Percentiles rank a stretch among this genome's conserved stretches.
Conservation (phyloP, 2,329 filamentous ascomycete genomes). For the Colletotrichum sp. region DNA sequence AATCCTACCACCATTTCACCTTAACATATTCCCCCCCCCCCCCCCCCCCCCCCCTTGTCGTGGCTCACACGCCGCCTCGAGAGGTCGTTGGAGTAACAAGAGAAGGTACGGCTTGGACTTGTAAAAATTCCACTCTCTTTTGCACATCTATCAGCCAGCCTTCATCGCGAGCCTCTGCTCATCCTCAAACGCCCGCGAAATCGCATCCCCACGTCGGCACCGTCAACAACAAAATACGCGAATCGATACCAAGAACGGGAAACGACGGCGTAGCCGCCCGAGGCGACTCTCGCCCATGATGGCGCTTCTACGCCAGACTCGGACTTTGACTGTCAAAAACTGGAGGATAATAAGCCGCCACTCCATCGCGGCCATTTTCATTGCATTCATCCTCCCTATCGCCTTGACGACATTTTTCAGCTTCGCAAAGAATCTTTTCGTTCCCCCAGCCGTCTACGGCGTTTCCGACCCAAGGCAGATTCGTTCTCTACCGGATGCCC, state of each 20-base stretch:
- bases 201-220: background rate
- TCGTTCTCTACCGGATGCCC: slow-evolving; percentile 67
- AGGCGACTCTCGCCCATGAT: slow-evolving; percentile 36
- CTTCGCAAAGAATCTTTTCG: slow-evolving; percentile 83
- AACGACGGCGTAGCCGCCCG: too few species aligned
- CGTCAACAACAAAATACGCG: background rate
- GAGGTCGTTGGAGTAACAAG: background rate
- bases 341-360: slow-evolving; percentile 65
- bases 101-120: background rate
- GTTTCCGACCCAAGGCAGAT: slow-evolving; percentile 69
- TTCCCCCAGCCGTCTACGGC: slow-evolving; percentile 77
- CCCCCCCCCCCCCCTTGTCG: background rate
- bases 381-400: slow-evolving; percentile 65
- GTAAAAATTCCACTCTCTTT: background rate
- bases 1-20: too few species aligned
- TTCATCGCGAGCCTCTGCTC: background rate
- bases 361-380: slow-evolving; percentile 53
- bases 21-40: too few species aligned
- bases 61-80: background rate
- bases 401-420: slow-evolving; percentile 64
- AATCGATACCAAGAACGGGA: background rate
- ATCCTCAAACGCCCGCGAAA: background rate
- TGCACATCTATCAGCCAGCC: background rate
- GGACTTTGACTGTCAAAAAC: slow-evolving; percentile 68
- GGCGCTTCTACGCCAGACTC: slow-evolving; percentile 61